Conservation (phyloP, 179 eudicot species). For the Spergularia azorica region DNA sequence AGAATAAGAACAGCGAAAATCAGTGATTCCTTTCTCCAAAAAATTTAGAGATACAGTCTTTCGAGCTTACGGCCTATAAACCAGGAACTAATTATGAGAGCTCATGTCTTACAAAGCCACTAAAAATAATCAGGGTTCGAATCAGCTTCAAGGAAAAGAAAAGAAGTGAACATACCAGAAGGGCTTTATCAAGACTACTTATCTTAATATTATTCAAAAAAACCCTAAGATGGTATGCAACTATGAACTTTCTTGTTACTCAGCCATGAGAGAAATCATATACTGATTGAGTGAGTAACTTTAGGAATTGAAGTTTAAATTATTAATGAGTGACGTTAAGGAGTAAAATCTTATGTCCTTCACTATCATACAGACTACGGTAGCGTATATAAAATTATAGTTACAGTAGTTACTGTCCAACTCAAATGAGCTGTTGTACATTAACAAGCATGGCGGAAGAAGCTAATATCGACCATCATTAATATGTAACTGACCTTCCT, state of each 20-base stretch:
- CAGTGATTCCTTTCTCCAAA: no score
- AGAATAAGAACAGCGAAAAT: no score
- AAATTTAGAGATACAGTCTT: no score
- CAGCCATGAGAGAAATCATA: not conserved
- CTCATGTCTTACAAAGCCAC: not conserved
- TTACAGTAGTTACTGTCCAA: conserved; percentile 1
- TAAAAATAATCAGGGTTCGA: not conserved
- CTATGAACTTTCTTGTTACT: not conserved
- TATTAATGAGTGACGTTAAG: not conserved
- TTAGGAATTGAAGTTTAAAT: not conserved
- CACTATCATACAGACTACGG: not conserved
- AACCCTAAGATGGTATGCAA: not conserved
- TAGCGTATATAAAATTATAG: not conserved
- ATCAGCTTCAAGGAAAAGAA: not conserved
- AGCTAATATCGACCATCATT: not conserved
- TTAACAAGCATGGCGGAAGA: conserved; percentile 12
- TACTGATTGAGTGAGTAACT: conserved; percentile 1
- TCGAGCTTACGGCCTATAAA: no score
- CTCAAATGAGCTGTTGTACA: conserved; percentile 9
- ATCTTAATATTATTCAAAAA: not conserved
- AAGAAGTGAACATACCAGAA: not conserved
- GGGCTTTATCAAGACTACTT: not conserved
- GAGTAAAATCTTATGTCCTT: not conserved
- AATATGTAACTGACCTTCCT: conserved; percentile 68
- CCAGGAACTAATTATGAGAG: no score